Base-by-base conservation (phyloP, 2,329 filamentous ascomycete genomes). In the Helotiales sp. region DNA sequence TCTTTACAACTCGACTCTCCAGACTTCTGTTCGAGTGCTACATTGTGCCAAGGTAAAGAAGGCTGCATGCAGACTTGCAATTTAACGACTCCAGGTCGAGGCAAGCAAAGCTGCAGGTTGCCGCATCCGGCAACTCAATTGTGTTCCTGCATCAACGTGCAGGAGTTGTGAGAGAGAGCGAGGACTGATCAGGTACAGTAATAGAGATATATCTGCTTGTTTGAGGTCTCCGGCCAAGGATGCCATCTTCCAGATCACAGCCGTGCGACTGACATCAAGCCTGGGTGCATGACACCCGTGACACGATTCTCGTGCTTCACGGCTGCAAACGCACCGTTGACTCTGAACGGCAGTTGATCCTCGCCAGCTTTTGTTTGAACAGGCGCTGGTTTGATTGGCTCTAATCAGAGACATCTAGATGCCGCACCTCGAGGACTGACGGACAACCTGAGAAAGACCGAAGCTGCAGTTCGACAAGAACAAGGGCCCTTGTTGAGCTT, bases 301-400 rank as follows among this genome's bases (percentile, higher is more conserved):
- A 46, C 17, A 19, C 24, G 15, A 36, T 27, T 27, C 19, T 51
- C 15, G 36, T 55, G 55, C 36, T 38, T 53, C 42, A 50, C 38
- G 54, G 31, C 51, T 64, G 49, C 50, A 60, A 57, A 58, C 38
- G 50, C 53, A 53, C 49, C 55, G 52, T 58, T 60, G 46, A 47
- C 44, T 52, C 27, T 49, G 59, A 53, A 54, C 49, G 51, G 47
- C 50, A 48, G 29, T 55, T 46, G 48, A 33, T 42, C 29, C 30
- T 54, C 40, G 15, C 24, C 40, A 44, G 15, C 22, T 44, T 44
- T 44, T 25, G 40, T 44, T 44, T 44, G 40, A 12, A 44, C 9
- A 27, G 15, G 40, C 27, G 1, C 27, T 5, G 5, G 5, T 25
- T 5, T 44, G 8, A 44, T 44, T 44, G 40, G 40, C 36, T 24